Conservation (phyloP, 169 alveolate species). For the Blepharisma undulans region DNA sequence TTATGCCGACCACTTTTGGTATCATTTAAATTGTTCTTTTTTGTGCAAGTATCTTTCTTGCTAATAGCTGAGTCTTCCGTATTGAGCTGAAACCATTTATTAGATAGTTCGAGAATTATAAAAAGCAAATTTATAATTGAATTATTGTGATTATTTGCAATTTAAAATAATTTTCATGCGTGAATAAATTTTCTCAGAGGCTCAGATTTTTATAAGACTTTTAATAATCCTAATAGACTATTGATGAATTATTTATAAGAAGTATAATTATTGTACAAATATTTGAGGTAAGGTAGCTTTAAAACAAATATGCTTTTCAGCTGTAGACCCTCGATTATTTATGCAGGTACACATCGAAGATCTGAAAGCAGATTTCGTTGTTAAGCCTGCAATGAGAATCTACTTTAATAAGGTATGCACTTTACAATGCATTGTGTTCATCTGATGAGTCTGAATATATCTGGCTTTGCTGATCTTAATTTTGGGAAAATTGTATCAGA, state of each 20-base stretch:
- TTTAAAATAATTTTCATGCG: not conserved
- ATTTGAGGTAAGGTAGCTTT: not conserved
- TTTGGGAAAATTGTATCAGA: not conserved
- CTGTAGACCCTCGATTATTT: not conserved
- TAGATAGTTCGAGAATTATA: not conserved
- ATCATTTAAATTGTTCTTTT: constrained; percentile 93
- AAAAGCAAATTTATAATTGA: not conserved
- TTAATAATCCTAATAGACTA: not conserved
- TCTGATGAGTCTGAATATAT: not conserved
- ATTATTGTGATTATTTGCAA: too few species aligned
- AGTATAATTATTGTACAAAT: not conserved
- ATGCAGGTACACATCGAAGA: not conserved
- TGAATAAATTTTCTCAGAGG: not conserved
- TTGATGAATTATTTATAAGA: not conserved
- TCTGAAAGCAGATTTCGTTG: not conserved
- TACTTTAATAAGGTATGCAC: not conserved
- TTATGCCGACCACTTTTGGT: constrained; percentile 87
- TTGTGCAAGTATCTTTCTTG: constrained; percentile 92
- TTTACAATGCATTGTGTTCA: not conserved
- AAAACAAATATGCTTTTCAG: not conserved
- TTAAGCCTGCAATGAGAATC: not conserved
- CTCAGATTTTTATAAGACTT: not conserved
- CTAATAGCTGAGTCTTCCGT: constrained; percentile 87
- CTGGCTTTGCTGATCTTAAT: not conserved
- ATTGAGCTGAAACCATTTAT: constrained; percentile 56